Evolutionary conservation across 2,329 filamentous ascomycete genomes (phyloP), one percentile per base, ranked within the genome.

Genomic region (Trichoderma afroharzianum): DNA sequence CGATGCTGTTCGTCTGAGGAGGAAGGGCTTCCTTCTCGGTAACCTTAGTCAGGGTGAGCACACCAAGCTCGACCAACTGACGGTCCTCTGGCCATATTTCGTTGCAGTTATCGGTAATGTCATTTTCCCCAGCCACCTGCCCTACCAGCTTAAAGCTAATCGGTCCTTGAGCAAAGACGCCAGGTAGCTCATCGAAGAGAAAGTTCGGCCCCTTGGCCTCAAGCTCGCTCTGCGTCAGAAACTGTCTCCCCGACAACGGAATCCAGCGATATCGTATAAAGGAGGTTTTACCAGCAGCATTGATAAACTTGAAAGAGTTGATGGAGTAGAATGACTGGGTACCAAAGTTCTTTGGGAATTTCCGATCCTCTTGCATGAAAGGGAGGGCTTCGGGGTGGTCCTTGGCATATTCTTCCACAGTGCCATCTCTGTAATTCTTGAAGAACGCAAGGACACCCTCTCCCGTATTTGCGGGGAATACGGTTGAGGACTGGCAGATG

Each of bases 231-330:
- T 57, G 47, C 6, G 68, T 64, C 18, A 70, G 24, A 32, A 26
- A 70, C 1, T 70, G 68, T 21, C 15, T 63, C n/a, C 59, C 68
- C 4, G 68, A 55, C 21, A 63, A 21, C 5, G 68, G 59, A 12
- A 70, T 18, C 68, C 68, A 70, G 18, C 68, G 68, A 64, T 70
- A 70, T 24, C 68, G 57, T 12, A 63, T 58, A 6, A 70, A n/a
- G n/a, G 15, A 33, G 11, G 12, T 64, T 28, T 70, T 36, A 4
- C 59, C 68, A 24, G 50, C 18, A 14, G 32, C 59, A 8, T 70
- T 58, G 9, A 70, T 28, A 33, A 70, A 64, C 15, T 64, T 63
- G 47, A 70, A 70, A 5, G 68, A 59, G 59, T 70, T 70, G 59
- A 70, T 70, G 26, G 68, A 70, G 59, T 70, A 70, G 24, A 70